Evolutionary conservation across 257 asterid species (phyloP).

Genomic region (Solanum medicagineum): DNA sequence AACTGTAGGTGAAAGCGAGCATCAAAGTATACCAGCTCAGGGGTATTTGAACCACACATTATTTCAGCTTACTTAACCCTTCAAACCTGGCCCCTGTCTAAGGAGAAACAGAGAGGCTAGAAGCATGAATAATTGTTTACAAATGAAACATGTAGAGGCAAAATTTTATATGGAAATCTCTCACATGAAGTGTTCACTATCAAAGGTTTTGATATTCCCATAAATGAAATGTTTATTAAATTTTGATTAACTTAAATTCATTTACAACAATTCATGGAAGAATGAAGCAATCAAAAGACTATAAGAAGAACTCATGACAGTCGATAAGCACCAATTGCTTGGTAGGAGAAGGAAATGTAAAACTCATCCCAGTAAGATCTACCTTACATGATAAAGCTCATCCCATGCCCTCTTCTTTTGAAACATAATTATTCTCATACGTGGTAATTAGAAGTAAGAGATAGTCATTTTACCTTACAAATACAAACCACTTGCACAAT

Average conservation of each 20-base stretch:
- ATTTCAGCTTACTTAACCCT: neutral
- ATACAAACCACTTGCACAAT: neutral
- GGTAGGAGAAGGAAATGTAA: neutral
- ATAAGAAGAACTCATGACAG: neutral
- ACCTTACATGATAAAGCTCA: neutral
- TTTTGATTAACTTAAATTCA: neutral
- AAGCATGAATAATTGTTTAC: neutral
- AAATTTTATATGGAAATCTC: neutral
- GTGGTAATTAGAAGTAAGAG: neutral
- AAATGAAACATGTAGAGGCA: neutral
- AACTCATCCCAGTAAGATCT: neutral
- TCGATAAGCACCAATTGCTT: neutral
- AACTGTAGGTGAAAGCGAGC: neutral
- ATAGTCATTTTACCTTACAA: neutral
- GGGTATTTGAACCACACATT: neutral
- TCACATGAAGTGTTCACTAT: neutral
- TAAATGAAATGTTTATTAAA: neutral
- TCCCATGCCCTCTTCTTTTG: neutral
- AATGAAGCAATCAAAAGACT: neutral
- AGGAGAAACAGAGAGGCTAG: neutral
- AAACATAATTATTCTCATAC: neutral
- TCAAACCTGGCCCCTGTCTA: neutral
- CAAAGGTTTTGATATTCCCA: neutral
- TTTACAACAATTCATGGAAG: neutral
- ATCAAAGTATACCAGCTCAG: neutral